Percentiles rank a stretch among this genome's conserved stretches.
phyloP scores from a whole-genome alignment of 257 asterid species.

The Fraxinus excelsior region DNA sequence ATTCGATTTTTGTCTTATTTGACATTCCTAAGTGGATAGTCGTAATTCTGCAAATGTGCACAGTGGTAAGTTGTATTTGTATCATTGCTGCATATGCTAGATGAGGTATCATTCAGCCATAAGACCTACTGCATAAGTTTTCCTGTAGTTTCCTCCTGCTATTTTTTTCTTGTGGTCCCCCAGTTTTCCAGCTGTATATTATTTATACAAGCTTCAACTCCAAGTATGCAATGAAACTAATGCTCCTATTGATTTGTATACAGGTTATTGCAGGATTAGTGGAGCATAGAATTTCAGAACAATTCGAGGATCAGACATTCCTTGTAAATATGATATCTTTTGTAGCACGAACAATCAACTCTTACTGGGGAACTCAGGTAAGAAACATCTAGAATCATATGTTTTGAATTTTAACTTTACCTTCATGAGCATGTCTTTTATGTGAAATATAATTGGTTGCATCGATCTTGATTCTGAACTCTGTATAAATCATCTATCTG shows the following conservation, averaged over 20 bases:
- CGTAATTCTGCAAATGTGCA: not conserved
- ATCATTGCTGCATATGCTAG: not conserved
- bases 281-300: conserved; percentile 88
- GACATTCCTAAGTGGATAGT: not conserved
- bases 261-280: conserved; percentile 87
- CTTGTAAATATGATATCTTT: conserved; percentile 83
- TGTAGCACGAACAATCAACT: conserved; percentile 83
- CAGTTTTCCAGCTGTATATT: not conserved
- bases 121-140: not conserved
- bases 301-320: conserved; percentile 65
- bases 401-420: not conserved
- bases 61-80: not conserved
- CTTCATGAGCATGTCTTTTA: not conserved
- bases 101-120: not conserved
- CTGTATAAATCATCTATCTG: not conserved
- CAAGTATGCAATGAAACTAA: not conserved
- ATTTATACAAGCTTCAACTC: not conserved
- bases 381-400: conserved; percentile 9
- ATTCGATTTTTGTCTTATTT: not conserved
- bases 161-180: not conserved
- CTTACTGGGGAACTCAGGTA: conserved; percentile 98
- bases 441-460: not conserved
- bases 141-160: not conserved
- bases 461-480: conserved; percentile 16
- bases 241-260: conserved; percentile 16